Evolutionary conservation across 2,329 filamentous ascomycete genomes (phyloP).

Genomic region (Myriosclerotinia duriaeana): DNA sequence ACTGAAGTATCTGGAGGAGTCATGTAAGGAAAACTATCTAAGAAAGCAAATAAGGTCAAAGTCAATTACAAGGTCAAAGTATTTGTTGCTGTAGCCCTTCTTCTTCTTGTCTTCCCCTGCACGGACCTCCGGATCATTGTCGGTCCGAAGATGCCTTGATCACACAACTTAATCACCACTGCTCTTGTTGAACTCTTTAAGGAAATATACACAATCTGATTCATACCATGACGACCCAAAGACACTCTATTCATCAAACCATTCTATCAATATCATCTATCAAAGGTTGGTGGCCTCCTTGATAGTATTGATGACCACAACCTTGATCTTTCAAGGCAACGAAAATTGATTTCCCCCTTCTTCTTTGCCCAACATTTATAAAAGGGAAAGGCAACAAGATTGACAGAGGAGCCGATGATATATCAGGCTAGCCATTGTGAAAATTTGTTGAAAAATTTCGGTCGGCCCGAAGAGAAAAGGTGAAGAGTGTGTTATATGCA

Average conservation of each 20-base stretch:
- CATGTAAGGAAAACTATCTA: background rate
- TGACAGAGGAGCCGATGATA: background rate
- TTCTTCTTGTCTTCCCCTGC: background rate
- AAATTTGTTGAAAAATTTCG: background rate
- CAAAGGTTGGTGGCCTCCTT: background rate
- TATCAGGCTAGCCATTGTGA: background rate
- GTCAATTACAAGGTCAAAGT: background rate
- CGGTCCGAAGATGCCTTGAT: background rate
- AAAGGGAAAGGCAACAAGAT: no score
- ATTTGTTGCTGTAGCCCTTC: background rate
- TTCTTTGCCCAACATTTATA: background rate
- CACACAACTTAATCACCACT: background rate
- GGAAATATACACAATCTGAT: background rate
- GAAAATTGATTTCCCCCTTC: background rate
- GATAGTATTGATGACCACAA: background rate
- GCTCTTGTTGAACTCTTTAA: background rate
- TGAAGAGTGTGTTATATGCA: background rate
- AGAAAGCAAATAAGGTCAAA: background rate
- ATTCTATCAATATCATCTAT: background rate
- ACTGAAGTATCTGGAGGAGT: background rate
- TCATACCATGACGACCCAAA: background rate
- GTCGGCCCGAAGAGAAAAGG: background rate
- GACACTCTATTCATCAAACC: background rate
- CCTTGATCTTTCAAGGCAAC: no score
- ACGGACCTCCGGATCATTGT: slow-evolving; percentile 4